Evolutionary conservation across 305 asterid species (phyloP), one percentile per base, ranked within the genome.

Genomic region (Plantago lanceolata): DNA sequence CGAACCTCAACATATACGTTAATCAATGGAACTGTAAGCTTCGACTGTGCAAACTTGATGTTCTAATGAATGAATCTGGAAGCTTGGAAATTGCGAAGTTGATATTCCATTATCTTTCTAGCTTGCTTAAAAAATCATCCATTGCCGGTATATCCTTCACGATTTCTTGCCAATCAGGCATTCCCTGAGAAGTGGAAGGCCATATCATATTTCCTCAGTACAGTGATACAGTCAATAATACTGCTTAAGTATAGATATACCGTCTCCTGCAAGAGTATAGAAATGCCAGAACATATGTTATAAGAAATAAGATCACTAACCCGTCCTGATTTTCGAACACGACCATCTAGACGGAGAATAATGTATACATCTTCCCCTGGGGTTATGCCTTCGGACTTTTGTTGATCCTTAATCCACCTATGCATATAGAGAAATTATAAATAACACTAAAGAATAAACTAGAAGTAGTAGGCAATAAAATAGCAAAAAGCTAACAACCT

Each of bases 321-420:
- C 96, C 80, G 84, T 52, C 98, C 96, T 64, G 98, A 92, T 75
- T 90, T 84, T 53, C 96, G 84, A 69, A 92, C 89, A 64, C 98
- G 96, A 0, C 98, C 98, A 84, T 92, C 98, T 37, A 92, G 89
- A 74, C 96, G 95, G 63, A 92, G 96, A 61, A 92, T 82, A 68
- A 92, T 82, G 80, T 87, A 92, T 45, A 92, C 96, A 72, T 92
- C 94, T 78, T 92, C 96, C 5, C 96, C 96, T 12, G 96, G 96
- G 68, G 84, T 79, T 56, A 80, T 85, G 80, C 93, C 96, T 87
- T 92, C 96, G 24, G 90, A 76, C 68, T 81, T 81, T 66, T 92
- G 96, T 70, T 92, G 95, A 73, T 89, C 96, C 71, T 60, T 87
- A 45, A 92, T 89, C 98, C 98, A 92, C 85, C 98, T 92, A 84